These are phyloP conservation scores for Aethionema arabicum DNA, from an alignment of 345 rosid species.

Conservation along the genomic window DNA sequence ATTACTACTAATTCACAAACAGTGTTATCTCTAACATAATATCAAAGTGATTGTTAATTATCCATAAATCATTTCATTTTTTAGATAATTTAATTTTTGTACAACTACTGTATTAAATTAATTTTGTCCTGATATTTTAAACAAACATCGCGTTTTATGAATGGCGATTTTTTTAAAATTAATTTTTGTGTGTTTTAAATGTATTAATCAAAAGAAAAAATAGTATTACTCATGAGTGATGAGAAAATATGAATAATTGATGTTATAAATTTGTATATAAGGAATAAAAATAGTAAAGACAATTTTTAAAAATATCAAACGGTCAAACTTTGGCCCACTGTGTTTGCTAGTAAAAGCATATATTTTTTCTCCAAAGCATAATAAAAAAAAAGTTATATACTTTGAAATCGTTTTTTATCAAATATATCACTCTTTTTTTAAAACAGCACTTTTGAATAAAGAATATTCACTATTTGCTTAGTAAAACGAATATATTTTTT, in stretches of 20 bases:
- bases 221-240: background rate
- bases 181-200: too few species aligned
- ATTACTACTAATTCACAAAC: conserved; percentile 14
- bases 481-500: too few species aligned
- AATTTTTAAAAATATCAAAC: conserved; percentile 10
- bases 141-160: too few species aligned
- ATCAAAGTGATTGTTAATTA: conserved; percentile 2
- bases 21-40: conserved; percentile 10
- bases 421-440: too few species aligned
- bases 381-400: background rate
- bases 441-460: too few species aligned
- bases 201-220: too few species aligned
- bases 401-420: too few species aligned
- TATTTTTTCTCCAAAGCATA: background rate
- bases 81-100: too few species aligned
- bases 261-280: background rate
- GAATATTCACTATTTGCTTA: too few species aligned
- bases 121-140: too few species aligned
- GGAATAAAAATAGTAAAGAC: conserved; percentile 5
- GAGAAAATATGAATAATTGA: conserved; percentile 3
- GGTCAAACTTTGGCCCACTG: conserved; percentile 23
- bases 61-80: background rate
- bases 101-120: too few species aligned
- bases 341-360: background rate
- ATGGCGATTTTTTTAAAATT: too few species aligned